Base-by-base conservation (phyloP, 192 early-diverging fungal genomes). In the Gonapodya sp. region DNA sequence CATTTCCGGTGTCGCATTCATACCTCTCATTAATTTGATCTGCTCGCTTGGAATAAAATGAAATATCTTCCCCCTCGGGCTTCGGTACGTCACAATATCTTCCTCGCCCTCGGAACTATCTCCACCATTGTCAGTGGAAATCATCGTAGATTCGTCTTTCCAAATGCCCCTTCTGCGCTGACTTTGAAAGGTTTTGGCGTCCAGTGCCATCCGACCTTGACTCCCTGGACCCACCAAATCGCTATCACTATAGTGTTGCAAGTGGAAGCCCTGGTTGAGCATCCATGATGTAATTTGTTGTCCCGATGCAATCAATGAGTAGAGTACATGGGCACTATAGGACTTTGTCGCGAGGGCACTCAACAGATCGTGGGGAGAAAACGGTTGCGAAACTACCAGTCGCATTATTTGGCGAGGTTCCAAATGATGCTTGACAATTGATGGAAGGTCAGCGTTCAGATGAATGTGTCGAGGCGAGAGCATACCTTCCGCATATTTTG, bases 41-140 rank as follows among this genome's bases (percentile, higher is more conserved):
- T 90, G 88, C 81, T 87, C 87, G 16, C 81, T 81, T 0, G 90
- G 90, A 75, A 91, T 89, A 80, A 89, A 91, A 36, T 91, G 88
- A 35, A 91, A 35, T 2, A 89, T 80, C 73, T 86, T 86, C 32
- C 87, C 86, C 30, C 78, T 78, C 30, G 83, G 81, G 1, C 30
- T 14, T 33, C 37, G 34, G 0, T 82, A 34, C 35, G 73, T 46
- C 73, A 82, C 35, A 18, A 83, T 83, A 30, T 36, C 84, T 18
- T 83, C 84, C 31, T 36, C 36, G n/a, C 33, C n/a, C 34, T 85
- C 36, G 36, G 64, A 77, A 74, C 34, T 31, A 18, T 31, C 35
- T 34, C 73, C 24, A 31, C 73, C 37, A 34, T 84, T 73, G 31
- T 72, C 35, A 32, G 32, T 34, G 32, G 0, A 81, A 75, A 18